Evolutionary conservation across 1,284 basidiomycete genomes (phyloP).

Genomic region (Ustilago curta): DNA sequence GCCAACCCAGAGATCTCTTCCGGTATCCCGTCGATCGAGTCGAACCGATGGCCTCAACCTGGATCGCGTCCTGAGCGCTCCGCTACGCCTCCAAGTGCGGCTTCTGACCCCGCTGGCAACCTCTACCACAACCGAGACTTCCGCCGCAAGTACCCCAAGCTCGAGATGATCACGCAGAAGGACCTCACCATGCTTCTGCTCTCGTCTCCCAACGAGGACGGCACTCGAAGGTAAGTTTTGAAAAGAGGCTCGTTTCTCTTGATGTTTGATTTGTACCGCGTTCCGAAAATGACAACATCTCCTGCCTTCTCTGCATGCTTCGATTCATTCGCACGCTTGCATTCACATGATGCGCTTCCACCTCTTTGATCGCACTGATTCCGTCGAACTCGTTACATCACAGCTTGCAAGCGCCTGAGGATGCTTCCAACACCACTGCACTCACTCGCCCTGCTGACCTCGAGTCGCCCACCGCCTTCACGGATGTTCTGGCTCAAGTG

Average conservation of each 20-base stretch:
- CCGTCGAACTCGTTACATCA: neutral
- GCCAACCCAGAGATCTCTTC: constrained; percentile 91
- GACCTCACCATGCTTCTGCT: constrained; percentile 79
- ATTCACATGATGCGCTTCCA: neutral
- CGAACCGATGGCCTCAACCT: constrained; percentile 86
- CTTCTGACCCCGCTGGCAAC: constrained; percentile 57
- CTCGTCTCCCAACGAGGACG: constrained; percentile 77
- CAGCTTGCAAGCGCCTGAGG: constrained; percentile 61
- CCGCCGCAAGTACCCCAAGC: constrained; percentile 87
- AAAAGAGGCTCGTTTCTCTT: neutral
- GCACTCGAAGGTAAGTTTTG: constrained; percentile 63
- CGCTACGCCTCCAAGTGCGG: constrained; percentile 83
- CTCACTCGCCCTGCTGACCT: constrained; percentile 64
- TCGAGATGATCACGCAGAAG: constrained; percentile 71
- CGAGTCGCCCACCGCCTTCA: constrained; percentile 66
- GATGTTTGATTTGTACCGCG: neutral
- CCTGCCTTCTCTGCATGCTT: neutral
- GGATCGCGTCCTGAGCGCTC: constrained; percentile 87
- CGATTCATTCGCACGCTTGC: neutral
- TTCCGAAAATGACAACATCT: neutral
- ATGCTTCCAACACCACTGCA: constrained; percentile 54
- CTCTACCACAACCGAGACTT: constrained; percentile 93
- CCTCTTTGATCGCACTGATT: neutral
- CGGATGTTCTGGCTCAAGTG: constrained; percentile 65
- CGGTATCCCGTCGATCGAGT: constrained; percentile 81